Evolutionary conservation across 352 stramenopile genomes (phyloP).

Genomic region (Globisporangium cylindrosporum): DNA sequence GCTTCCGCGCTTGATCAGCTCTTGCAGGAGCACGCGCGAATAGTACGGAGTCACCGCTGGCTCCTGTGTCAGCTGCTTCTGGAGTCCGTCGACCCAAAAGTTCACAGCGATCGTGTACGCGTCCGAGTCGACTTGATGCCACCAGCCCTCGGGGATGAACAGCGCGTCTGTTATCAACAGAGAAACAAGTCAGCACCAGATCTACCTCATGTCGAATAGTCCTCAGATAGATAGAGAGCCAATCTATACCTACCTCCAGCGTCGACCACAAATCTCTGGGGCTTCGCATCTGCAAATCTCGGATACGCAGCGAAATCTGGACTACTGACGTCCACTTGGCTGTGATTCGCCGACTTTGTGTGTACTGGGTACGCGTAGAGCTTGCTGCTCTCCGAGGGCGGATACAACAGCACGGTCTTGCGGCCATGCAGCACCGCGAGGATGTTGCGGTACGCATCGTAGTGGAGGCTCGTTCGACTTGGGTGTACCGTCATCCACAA

Average conservation of each 20-base stretch:
- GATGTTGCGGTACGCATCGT: conserved; percentile 82
- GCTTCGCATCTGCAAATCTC: conserved; percentile 26
- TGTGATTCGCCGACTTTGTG: conserved; percentile 79
- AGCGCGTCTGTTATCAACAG: conserved; percentile 42
- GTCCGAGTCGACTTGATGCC: conserved; percentile 81
- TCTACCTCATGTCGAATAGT: neutral
- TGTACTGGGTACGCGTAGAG: conserved; percentile 64
- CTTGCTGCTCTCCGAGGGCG: conserved; percentile 48
- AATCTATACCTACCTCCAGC: conserved; percentile 42
- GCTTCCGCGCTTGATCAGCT: conserved; percentile 48
- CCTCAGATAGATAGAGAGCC: neutral
- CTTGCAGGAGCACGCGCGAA: conserved; percentile 55
- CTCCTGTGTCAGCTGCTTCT: conserved; percentile 44
- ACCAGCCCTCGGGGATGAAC: conserved; percentile 84
- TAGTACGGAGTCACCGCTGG: conserved; percentile 59
- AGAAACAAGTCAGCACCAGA: neutral
- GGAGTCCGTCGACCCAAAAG: conserved; percentile 77
- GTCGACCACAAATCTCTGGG: conserved; percentile 29
- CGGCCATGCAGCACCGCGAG: conserved; percentile 65
- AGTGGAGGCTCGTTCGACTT: conserved; percentile 70
- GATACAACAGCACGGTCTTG: conserved; percentile 72
- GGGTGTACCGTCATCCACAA: conserved; percentile 71
- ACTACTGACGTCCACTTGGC: conserved; percentile 46
- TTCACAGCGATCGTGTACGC: conserved; percentile 77
- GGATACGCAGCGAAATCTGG: conserved; percentile 33